Evolutionary conservation across 164 flowering plant species (phyloP).

Genomic region (Vitis amurensis): DNA sequence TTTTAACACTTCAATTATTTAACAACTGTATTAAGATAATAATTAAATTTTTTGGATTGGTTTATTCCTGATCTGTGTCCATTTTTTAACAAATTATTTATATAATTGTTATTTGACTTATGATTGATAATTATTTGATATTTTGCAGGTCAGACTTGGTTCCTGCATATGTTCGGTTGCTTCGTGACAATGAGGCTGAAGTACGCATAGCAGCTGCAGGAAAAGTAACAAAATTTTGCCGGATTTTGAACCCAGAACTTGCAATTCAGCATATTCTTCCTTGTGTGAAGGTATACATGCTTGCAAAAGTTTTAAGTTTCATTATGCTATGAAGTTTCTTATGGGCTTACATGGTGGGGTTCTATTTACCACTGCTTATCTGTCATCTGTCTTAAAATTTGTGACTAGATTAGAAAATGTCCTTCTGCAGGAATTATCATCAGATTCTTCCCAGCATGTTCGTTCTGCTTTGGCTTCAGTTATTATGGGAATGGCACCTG

Average conservation of each 20-base stretch:
- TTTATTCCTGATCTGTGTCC: neutral
- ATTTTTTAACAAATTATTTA: neutral
- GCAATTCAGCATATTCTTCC: conserved; percentile 96
- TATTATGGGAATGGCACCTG: conserved; percentile 99
- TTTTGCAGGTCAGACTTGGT: conserved; percentile 77
- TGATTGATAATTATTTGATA: conserved; percentile 3
- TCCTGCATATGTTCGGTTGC: conserved; percentile 92
- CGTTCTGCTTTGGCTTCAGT: conserved; percentile 98
- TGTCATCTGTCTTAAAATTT: too few species aligned
- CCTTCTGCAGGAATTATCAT: conserved; percentile 70
- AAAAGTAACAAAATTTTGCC: conserved; percentile 88
- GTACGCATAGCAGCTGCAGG: conserved; percentile 99
- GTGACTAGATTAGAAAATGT: neutral
- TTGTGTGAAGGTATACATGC: conserved; percentile 82
- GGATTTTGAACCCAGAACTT: conserved; percentile 82
- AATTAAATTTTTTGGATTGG: too few species aligned
- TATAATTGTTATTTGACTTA: too few species aligned
- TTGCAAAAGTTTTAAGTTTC: neutral
- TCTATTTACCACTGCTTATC: too few species aligned
- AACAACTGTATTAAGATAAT: too few species aligned
- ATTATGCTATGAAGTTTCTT: neutral
- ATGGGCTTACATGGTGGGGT: neutral
- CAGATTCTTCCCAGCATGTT: conserved; percentile 98
- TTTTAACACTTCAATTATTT: too few species aligned
- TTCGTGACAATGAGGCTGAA: conserved; percentile 99